phyloP scores from a whole-genome alignment of 2,329 filamentous ascomycete genomes.

The Lojkania enalia region DNA sequence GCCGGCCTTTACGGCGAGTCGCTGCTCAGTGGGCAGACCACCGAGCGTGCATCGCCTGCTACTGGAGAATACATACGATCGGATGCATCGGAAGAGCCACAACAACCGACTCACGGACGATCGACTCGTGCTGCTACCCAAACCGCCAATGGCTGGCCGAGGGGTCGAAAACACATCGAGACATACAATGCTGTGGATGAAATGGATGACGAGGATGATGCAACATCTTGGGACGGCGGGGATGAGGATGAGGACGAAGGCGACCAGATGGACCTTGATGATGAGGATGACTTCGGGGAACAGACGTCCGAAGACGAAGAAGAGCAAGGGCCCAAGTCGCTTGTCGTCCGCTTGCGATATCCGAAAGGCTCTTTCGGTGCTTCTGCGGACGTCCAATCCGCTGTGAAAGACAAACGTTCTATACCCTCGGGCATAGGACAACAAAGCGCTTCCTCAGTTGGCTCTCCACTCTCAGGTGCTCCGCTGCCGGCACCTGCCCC shows the following conservation, averaged over 20 bases:
- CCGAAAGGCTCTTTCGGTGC: conserved; percentile 21
- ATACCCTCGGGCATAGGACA: too few relatives aligned
- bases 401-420: neutral
- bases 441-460: neutral
- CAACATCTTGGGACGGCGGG: conserved; percentile 67
- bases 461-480: neutral
- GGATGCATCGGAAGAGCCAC: conserved; percentile 52
- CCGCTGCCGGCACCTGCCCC: neutral
- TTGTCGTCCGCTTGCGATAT: conserved; percentile 71
- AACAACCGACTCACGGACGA: conserved; percentile 48
- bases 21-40: conserved; percentile 58
- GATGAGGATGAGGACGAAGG: conserved; percentile 75
- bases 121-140: conserved; percentile 42
- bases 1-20: conserved; percentile 66
- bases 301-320: conserved; percentile 47
- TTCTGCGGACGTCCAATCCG: neutral
- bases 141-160: conserved; percentile 22
- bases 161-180: conserved; percentile 47
- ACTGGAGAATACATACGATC: conserved; percentile 50
- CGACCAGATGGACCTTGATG: conserved; percentile 65
- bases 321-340: conserved; percentile 54
- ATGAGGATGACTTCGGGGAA: conserved; percentile 56
- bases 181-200: conserved; percentile 64
- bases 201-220: conserved; percentile 69
- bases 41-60: conserved; percentile 46